A percentile compares a stretch with the other conserved stretches of the same genome.
These are phyloP conservation scores for Trichoderma sp. DNA, from an alignment of 2,329 filamentous ascomycete genomes.

Conservation along the genomic window DNA sequence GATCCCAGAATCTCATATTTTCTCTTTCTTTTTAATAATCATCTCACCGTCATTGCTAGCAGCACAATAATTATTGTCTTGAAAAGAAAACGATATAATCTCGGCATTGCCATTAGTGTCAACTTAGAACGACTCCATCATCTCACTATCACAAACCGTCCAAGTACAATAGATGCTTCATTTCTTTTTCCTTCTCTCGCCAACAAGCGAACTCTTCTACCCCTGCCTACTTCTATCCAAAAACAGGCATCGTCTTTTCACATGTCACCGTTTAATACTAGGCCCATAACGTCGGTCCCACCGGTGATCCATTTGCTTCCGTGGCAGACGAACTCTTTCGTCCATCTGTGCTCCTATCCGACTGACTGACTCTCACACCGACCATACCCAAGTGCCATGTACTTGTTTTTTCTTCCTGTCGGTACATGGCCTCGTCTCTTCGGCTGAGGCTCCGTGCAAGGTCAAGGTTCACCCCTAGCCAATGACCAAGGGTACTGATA, in stretches of 20 bases:
- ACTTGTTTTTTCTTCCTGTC: no score
- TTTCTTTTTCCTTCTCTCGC: not conserved
- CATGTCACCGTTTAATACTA: not conserved
- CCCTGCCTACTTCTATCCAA: not conserved
- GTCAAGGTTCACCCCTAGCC: not conserved
- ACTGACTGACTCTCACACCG: not conserved
- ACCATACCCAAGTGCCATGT: not conserved
- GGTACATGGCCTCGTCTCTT: not conserved
- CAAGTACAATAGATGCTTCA: not conserved
- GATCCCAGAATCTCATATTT: not conserved
- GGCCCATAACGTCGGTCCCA: not conserved
- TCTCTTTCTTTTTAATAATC: not conserved
- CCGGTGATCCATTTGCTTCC: not conserved
- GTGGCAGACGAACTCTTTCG: not conserved
- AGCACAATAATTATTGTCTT: not conserved
- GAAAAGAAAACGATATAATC: not conserved
- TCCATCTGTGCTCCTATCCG: not conserved
- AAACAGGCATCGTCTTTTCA: not conserved
- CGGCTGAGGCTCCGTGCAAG: conserved; percentile 11
- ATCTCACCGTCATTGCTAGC: not conserved
- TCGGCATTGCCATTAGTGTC: not conserved
- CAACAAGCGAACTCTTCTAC: not conserved
- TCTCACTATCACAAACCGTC: not conserved
- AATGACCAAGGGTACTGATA: conserved; percentile 11
- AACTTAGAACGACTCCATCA: not conserved